Evolutionary conservation across 768 basidiomycete species (phyloP).

Genomic region (Naganishia kalamii): DNA sequence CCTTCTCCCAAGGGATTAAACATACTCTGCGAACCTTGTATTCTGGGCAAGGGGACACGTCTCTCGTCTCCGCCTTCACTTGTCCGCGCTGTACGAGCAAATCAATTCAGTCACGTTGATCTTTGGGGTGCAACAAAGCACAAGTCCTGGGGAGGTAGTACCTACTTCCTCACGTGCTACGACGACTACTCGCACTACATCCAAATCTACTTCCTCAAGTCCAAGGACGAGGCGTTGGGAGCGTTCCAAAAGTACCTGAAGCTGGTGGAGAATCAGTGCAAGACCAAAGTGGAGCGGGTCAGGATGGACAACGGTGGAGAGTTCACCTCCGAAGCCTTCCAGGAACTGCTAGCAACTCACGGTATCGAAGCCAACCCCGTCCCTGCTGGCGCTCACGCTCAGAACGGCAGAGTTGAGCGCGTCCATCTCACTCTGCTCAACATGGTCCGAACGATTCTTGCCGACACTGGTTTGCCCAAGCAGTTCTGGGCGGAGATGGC

Average conservation of each 20-base stretch:
- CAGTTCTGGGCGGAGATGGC: slow-evolving; percentile 26
- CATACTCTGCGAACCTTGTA: background rate
- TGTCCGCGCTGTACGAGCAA: background rate
- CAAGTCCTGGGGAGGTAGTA: background rate
- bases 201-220: slow-evolving; percentile 21
- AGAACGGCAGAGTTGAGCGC: slow-evolving; percentile 29
- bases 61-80: background rate
- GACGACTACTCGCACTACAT: slow-evolving; percentile 20
- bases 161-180: slow-evolving; percentile 25
- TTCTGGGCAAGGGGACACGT: background rate
- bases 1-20: background rate
- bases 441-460: slow-evolving; percentile 22
- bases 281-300: slow-evolving; percentile 18
- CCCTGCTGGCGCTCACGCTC: slow-evolving; percentile 27
- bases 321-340: slow-evolving; percentile 20
- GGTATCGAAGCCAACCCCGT: background rate
- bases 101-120: background rate
- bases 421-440: slow-evolving; percentile 26
- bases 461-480: slow-evolving; percentile 12
- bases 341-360: background rate
- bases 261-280: slow-evolving; percentile 4
- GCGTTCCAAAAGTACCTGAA: background rate
- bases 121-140: background rate
- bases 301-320: slow-evolving; percentile 27
- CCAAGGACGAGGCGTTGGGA: background rate